Conservation (phyloP, 2,329 filamentous ascomycete genomes). For the Claviceps monticola region DNA sequence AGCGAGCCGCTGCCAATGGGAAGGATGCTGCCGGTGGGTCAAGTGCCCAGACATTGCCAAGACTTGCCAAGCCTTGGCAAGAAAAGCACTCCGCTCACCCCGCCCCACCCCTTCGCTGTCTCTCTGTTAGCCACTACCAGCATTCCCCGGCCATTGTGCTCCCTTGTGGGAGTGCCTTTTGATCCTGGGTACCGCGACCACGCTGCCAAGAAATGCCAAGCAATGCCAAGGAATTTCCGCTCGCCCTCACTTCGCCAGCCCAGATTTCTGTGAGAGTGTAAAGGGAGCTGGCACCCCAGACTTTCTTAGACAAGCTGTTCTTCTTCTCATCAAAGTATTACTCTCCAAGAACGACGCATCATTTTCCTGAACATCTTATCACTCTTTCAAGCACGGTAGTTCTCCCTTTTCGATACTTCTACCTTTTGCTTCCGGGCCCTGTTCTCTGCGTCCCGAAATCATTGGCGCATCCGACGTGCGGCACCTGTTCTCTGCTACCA, state of each 20-base stretch:
- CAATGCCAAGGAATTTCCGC: slow-evolving; percentile 24
- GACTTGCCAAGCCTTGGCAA: slow-evolving; percentile 24
- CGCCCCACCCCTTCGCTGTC: slow-evolving; percentile 7
- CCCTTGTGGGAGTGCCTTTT: slow-evolving; percentile 1
- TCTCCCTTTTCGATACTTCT: neutral
- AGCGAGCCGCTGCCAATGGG: slow-evolving; percentile 14
- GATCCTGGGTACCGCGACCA: slow-evolving; percentile 9
- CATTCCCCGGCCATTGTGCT: neutral
- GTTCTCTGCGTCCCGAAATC: neutral
- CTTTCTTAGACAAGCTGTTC: slow-evolving; percentile 1
- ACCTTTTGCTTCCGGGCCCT: neutral
- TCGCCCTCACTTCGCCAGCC: slow-evolving; percentile 21
- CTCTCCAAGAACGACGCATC: slow-evolving; percentile 5
- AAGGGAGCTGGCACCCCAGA: slow-evolving; percentile 21
- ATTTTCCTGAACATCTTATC: neutral
- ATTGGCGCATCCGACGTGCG: neutral
- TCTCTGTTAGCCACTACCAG: neutral
- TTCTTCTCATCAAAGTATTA: neutral
- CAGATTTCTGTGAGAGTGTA: slow-evolving; percentile 21
- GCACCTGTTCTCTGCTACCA: neutral
- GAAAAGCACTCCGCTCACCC: slow-evolving; percentile 14
- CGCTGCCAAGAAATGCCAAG: slow-evolving; percentile 13
- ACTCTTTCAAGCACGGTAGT: neutral
- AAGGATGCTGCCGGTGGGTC: slow-evolving; percentile 15
- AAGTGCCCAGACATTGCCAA: slow-evolving; percentile 25